A percentile compares a stretch with the other conserved stretches of the same genome.
Conservation (phyloP, 805 yeast species). For the Ogataea polymorpha region DNA sequence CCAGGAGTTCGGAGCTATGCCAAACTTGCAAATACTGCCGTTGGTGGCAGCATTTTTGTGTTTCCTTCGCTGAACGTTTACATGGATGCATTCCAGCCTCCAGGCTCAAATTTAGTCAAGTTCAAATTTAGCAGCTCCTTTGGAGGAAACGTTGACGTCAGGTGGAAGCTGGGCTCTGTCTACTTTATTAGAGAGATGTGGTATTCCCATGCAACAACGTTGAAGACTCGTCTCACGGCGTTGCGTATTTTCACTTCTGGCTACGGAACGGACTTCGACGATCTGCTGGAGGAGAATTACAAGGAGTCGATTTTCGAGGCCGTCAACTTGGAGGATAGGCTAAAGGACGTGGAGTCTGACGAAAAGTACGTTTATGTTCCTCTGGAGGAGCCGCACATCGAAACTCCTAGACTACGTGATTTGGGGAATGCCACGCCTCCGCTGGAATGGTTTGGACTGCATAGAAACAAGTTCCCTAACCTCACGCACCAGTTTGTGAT, state of each 20-base stretch:
- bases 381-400: constrained; percentile 72
- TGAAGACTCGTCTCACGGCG: constrained; percentile 55
- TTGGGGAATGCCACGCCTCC: constrained; percentile 98
- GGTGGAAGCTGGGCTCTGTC: constrained; percentile 93
- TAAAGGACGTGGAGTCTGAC: constrained; percentile 48
- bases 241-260: constrained; percentile 31
- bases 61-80: constrained; percentile 73
- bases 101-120: constrained; percentile 52
- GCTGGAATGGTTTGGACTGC: constrained; percentile 95
- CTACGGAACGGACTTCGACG: constrained; percentile 33
- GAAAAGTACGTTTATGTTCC: constrained; percentile 55
- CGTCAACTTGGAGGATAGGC: constrained; percentile 37
- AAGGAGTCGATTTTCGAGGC: constrained; percentile 33
- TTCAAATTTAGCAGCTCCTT: constrained; percentile 69
- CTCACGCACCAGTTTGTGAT: constrained; percentile 80
- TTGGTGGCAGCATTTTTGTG: constrained; percentile 76
- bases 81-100: constrained; percentile 72
- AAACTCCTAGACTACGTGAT: constrained; percentile 85
- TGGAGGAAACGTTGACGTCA: constrained; percentile 85
- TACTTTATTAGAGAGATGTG: constrained; percentile 91
- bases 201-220: constrained; percentile 75
- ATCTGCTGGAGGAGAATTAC: constrained; percentile 30
- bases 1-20: constrained; percentile 55
- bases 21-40: constrained; percentile 50
- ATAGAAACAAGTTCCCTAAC: constrained; percentile 81